Evolutionary conservation across 2,329 filamentous ascomycete genomes (phyloP), one percentile per base, ranked within the genome.

Genomic region (Myotisia sp.): DNA sequence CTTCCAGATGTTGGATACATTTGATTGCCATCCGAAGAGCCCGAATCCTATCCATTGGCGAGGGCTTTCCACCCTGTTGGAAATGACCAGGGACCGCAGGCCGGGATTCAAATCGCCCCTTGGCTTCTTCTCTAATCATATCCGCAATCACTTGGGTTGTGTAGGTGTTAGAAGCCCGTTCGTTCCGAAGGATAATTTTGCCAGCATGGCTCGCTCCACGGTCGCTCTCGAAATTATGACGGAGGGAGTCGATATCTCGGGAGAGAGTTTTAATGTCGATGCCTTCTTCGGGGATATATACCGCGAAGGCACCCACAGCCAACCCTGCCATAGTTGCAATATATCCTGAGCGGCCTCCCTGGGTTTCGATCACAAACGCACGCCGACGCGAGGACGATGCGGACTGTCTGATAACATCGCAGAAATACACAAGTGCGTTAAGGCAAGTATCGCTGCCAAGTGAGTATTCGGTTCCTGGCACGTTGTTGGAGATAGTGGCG

Each of bases 401-500:
- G 2, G 86, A 94, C 58, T 95, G 90, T 59, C 92, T 85, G 60
- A 95, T 94, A 50, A 86, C 87, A 65, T 98, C 90, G 55, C 87
- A 94, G 62, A 94, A 98, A 46, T 79, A 74, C 43, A 94, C 84
- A 24, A 98, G 69, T 36, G 92, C 85, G 62, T 98, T 98, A 42
- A 98, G 65, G 53, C 90, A 95, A 1, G 90, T 98, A 51, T 98
- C 90, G 20, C 85, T 93, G 27, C 90, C 90, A 29, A 98, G 74
- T 1, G 85, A 94, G 64, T 94, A 95, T 59, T 98, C 90, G 0
- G 87, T 93, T 24, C 90, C 90, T 0, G 90, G 90, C 3, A 98
- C 90, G 55, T 98, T 98, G 68, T 98, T 98, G 44, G 84, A 93
- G 47, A 98, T 87, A 6, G 90, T 98, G n/a, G 90, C 90, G 0